These are phyloP conservation scores for Solanum stenotomum DNA, from an alignment of 257 asterid genomes.

Conservation along the genomic window DNA sequence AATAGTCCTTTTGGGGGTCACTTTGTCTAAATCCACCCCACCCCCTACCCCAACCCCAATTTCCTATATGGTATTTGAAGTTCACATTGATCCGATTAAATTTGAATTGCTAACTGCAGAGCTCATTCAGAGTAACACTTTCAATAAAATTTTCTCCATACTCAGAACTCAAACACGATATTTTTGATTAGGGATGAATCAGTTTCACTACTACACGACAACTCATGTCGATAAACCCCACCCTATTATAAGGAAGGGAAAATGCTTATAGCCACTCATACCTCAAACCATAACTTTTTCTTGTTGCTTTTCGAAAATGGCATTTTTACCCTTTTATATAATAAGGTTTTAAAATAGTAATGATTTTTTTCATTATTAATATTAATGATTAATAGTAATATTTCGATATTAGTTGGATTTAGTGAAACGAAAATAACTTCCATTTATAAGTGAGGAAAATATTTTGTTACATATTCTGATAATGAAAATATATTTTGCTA, in stretches of 20 bases:
- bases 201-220: too few species aligned
- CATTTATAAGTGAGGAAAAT: neutral
- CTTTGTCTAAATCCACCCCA: neutral
- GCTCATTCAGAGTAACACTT: too few species aligned
- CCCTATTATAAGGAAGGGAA: too few species aligned
- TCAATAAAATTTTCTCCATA: too few species aligned
- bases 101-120: fast-evolving
- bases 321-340: neutral
- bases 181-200: too few species aligned
- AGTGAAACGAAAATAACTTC: neutral
- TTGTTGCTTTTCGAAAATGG: neutral
- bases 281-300: neutral
- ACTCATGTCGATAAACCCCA: too few species aligned
- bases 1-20: constrained; percentile 7
- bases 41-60: too few species aligned
- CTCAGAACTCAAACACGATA: fast-evolving
- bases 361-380: neutral
- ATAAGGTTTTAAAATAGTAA: neutral
- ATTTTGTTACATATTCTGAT: neutral
- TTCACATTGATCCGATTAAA: too few species aligned
- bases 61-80: too few species aligned
- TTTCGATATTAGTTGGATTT: neutral
- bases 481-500: neutral
- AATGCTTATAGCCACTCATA: constrained; percentile 1
- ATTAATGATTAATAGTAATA: neutral